phyloP scores from a whole-genome alignment of 768 basidiomycete genomes.

The Multifurca ochricompacta region DNA sequence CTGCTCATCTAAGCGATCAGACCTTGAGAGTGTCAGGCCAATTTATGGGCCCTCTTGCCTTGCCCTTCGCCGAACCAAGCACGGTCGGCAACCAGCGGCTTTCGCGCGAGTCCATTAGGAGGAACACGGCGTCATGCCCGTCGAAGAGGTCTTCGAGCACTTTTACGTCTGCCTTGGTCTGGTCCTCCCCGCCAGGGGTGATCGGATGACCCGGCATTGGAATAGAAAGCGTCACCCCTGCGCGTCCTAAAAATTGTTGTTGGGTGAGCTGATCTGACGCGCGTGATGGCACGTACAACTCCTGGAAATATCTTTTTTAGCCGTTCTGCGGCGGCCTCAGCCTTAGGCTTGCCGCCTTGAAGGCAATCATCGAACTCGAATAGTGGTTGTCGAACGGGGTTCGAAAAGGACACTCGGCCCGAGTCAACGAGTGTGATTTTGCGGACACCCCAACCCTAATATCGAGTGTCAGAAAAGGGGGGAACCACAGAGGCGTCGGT shows the following conservation, averaged over 20 bases:
- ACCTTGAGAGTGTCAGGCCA: not conserved
- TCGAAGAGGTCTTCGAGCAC: constrained; percentile 73
- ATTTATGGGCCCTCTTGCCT: constrained; percentile 41
- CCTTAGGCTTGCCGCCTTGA: constrained; percentile 89
- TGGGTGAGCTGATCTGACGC: not conserved
- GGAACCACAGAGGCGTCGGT: not conserved
- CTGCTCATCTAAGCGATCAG: constrained; percentile 32
- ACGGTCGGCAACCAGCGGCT: constrained; percentile 95
- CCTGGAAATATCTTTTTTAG: constrained; percentile 90
- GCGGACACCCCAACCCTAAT: constrained; percentile 90
- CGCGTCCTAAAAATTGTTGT: constrained; percentile 53
- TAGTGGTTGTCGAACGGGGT: constrained; percentile 94
- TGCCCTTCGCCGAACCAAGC: constrained; percentile 73
- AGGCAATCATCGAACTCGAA: constrained; percentile 95
- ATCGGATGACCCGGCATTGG: constrained; percentile 99
- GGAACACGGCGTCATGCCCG: constrained; percentile 82
- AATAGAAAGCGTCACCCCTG: constrained; percentile 71
- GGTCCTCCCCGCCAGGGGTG: constrained; percentile 45
- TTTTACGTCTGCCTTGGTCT: constrained; percentile 58
- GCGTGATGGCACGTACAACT: constrained; percentile 52
- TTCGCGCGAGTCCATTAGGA: constrained; percentile 98
- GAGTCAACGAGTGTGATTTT: constrained; percentile 93
- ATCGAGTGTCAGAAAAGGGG: not conserved
- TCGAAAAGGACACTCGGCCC: constrained; percentile 87
- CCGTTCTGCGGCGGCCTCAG: constrained; percentile 77